Base-by-base conservation (phyloP, 495 filamentous ascomycete species). In the Penicillium riverlandense region DNA sequence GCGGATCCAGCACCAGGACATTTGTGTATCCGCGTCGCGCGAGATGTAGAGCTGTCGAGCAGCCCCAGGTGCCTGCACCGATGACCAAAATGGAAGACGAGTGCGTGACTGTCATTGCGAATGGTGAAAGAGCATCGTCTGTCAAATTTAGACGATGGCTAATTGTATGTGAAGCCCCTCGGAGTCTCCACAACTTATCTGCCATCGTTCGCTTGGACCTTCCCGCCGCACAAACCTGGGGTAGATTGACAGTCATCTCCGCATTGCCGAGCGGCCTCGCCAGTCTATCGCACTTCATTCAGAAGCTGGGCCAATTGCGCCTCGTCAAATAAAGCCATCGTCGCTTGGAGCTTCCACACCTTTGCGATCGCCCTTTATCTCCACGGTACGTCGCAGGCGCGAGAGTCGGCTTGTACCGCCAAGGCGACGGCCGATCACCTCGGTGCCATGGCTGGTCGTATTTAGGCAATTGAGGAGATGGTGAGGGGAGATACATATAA, bases 31-130 rank as follows among this genome's bases (percentile, higher is more conserved):
- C 73, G 29, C 68, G 61, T 1, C 74, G 63, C 11, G 66, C 74
- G 0, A 78, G 52, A 48, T 77, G 61, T 9, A 78, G 59, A n/a
- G 74, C 74, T 3, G 70, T 69, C 16, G 68, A 70, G 43, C 65
- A 70, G n/a, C 74, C 75, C 74, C 71, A 76, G 29, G 70, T 72
- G 0, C 74, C 74, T 11, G 56, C 72, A 0, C 72, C 72, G 15
- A 76, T 49, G n/a, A 77, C 63, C 6, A 70, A 37, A 34, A 70
- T 66, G 1, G 64, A 54, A 0, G 60, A 59, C 8, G 31, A 30
- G 3, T 12, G 29, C 13, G 16, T 49, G 8, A 56, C 38, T 6
- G 29, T 30, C 8, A 43, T 37, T 8, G 47, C n/a, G 22, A 22
- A 22, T 4, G 22, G 4, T 22, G 22, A 22, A 22, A 6, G 22